Evolutionary conservation across 2,329 filamentous ascomycete genomes (phyloP).

Genomic region (Ustulina deusta): DNA sequence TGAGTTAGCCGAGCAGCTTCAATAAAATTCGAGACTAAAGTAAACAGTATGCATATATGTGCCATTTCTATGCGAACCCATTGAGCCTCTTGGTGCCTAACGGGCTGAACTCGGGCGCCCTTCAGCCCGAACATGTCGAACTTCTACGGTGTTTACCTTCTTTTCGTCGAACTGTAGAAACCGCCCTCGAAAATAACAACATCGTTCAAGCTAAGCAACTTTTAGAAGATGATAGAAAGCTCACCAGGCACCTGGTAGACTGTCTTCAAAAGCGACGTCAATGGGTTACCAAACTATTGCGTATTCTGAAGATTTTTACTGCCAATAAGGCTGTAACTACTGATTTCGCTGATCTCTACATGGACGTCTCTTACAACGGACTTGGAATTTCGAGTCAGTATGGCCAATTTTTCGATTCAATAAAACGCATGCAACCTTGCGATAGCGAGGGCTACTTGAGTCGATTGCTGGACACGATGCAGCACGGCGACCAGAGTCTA

Average conservation of each 20-base stretch:
- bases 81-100: constrained; percentile 71
- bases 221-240: constrained; percentile 69
- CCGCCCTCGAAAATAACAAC: constrained; percentile 58
- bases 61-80: constrained; percentile 84
- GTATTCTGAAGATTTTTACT: constrained; percentile 61
- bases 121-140: constrained; percentile 73
- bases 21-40: constrained; percentile 15
- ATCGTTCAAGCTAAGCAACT: constrained; percentile 61
- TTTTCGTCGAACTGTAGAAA: constrained; percentile 69
- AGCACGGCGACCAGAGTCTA: constrained; percentile 55
- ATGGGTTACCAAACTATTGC: constrained; percentile 59
- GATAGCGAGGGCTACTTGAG: constrained; percentile 58
- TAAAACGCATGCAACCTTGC: constrained; percentile 71
- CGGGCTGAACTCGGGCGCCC: constrained; percentile 48
- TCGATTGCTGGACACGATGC: constrained; percentile 55
- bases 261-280: constrained; percentile 51
- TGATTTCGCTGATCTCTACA: constrained; percentile 69
- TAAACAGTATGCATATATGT: constrained; percentile 83
- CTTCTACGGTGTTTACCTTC: constrained; percentile 76
- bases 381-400: constrained; percentile 62
- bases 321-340: constrained; percentile 48
- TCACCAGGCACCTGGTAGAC: constrained; percentile 59
- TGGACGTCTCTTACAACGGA: constrained; percentile 69
- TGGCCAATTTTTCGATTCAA: constrained; percentile 65
- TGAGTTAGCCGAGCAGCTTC: constrained; percentile 48